These are phyloP conservation scores for Trichosporon coremiiforme DNA, from an alignment of 1,284 basidiomycete genomes.

Conservation along the genomic window DNA sequence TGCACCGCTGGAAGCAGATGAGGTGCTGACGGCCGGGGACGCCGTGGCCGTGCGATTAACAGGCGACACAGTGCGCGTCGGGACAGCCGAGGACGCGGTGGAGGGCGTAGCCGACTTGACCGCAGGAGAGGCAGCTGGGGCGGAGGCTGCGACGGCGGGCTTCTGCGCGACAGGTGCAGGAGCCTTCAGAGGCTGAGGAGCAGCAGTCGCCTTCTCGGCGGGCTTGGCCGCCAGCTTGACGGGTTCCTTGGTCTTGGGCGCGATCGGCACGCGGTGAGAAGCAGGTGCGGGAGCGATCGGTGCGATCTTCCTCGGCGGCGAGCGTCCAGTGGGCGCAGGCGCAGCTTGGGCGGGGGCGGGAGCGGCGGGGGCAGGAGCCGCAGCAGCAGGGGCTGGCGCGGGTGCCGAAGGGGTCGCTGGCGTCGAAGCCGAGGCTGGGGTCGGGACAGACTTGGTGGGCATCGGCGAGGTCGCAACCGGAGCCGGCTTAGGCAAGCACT, in stretches of 20 bases:
- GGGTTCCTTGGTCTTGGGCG: constrained; percentile 15
- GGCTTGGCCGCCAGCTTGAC: background rate
- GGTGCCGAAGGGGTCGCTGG: constrained; percentile 14
- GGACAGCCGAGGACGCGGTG: constrained; percentile 15
- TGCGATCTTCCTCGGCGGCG: constrained; percentile 6
- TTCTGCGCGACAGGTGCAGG: background rate
- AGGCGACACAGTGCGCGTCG: constrained; percentile 29
- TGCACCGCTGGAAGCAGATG: constrained; percentile 13
- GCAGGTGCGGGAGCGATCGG: constrained; percentile 15
- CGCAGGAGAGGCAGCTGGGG: constrained; percentile 17
- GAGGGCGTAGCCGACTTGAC: background rate
- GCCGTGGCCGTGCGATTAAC: constrained; percentile 25
- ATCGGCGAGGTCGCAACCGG: background rate
- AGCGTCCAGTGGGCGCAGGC: background rate
- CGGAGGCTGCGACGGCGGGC: constrained; percentile 12
- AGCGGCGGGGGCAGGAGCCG: background rate
- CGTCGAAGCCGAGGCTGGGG: constrained; percentile 13
- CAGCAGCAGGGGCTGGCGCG: constrained; percentile 15
- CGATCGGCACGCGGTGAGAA: background rate
- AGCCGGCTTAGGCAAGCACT: constrained; percentile 9
- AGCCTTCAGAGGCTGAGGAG: background rate
- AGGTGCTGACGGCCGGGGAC: constrained; percentile 23
- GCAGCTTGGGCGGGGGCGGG: background rate
- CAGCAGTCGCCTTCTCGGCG: background rate
- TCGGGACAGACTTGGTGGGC: constrained; percentile 6